Evolutionary conservation across 106 monocot species (phyloP).

Genomic region (Posidonia australis): DNA sequence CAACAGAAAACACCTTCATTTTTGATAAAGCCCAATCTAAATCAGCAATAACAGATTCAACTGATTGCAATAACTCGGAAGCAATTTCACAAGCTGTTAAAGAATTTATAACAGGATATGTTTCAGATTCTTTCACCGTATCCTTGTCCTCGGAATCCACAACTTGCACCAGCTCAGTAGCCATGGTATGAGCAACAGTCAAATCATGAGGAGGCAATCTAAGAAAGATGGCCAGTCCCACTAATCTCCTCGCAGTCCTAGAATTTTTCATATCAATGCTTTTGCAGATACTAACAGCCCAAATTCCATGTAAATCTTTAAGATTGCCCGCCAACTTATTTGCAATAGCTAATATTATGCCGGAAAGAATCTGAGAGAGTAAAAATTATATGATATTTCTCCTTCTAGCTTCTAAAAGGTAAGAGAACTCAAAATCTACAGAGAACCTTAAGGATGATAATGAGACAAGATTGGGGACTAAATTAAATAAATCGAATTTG

Average conservation of each 20-base stretch:
- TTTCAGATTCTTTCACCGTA: conserved; percentile 35
- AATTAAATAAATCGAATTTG: no score
- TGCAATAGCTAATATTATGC: conserved; percentile 41
- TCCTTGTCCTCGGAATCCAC: conserved; percentile 44
- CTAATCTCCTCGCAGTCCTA: conserved; percentile 29
- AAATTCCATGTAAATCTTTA: conserved; percentile 39
- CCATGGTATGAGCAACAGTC: conserved; percentile 36
- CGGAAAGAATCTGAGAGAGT: conserved; percentile 41
- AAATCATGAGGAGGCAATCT: conserved; percentile 51
- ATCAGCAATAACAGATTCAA: conserved; percentile 49
- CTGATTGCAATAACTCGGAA: conserved; percentile 32
- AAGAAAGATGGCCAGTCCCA: conserved; percentile 34
- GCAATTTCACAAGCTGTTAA: conserved; percentile 45
- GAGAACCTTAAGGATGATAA: no score
- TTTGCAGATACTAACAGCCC: conserved; percentile 41
- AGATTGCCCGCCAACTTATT: conserved; percentile 19
- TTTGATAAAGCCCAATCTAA: conserved; percentile 58
- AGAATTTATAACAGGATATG: conserved; percentile 39
- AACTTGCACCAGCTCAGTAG: conserved; percentile 46
- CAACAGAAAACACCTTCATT: conserved; percentile 32
- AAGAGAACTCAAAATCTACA: not conserved
- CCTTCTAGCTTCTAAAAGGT: not conserved
- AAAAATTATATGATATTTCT: not conserved
- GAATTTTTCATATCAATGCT: conserved; percentile 32
- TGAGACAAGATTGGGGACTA: no score